phyloP scores from a whole-genome alignment of 1,284 basidiomycete species.

The Papiliotrema laurentii region DNA sequence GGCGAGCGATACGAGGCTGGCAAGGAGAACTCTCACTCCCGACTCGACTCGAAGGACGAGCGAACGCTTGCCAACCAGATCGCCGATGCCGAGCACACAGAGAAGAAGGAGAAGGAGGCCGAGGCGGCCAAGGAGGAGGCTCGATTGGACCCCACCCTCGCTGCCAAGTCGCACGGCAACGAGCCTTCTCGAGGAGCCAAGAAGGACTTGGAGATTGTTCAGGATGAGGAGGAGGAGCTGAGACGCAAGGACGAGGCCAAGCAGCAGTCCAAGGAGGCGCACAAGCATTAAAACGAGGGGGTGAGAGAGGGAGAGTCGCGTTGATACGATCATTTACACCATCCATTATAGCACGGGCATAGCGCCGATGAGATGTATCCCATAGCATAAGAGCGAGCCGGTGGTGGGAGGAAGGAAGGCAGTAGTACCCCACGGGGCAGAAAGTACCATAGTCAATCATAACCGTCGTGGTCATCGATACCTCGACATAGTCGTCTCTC shows the following conservation, averaged over 20 bases:
- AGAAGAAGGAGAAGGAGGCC: constrained; percentile 22
- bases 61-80: constrained; percentile 27
- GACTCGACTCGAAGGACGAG: constrained; percentile 33
- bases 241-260: constrained; percentile 32
- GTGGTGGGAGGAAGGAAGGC: not conserved
- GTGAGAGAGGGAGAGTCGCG: not conserved
- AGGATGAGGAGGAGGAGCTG: constrained; percentile 31
- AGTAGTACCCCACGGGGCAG: no score
- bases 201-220: constrained; percentile 30
- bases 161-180: constrained; percentile 34
- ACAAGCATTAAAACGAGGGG: constrained; percentile 25
- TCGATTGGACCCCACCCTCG: constrained; percentile 29
- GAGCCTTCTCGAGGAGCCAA: constrained; percentile 32
- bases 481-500: no score
- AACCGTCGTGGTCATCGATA: no score
- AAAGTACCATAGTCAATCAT: no score
- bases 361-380: no score
- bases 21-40: constrained; percentile 28
- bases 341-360: not conserved
- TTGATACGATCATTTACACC: not conserved
- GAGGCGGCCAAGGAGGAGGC: constrained; percentile 18
- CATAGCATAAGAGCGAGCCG: not conserved
- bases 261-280: constrained; percentile 24
- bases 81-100: constrained; percentile 26
- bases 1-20: constrained; percentile 27